Conservation (phyloP, 345 rosid species). For the Lepidium aucheri region DNA sequence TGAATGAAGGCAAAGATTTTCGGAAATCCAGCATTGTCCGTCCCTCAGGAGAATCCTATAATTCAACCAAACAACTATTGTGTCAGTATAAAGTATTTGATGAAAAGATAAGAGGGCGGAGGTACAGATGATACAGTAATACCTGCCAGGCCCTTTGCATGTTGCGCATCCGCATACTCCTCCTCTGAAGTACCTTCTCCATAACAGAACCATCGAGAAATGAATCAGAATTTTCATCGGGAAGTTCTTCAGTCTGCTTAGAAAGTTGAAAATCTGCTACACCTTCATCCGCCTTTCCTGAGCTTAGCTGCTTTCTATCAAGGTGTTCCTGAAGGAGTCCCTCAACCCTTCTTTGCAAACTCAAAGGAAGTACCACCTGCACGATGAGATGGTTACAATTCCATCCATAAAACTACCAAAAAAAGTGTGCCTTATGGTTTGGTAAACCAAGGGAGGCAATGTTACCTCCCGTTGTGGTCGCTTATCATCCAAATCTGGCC, state of each 20-base stretch:
- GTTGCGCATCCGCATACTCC: constrained; percentile 87
- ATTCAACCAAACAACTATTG: constrained; percentile 8
- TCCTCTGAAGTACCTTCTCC: constrained; percentile 92
- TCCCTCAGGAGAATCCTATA: constrained; percentile 93
- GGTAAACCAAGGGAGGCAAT: constrained; percentile 6
- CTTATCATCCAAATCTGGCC: constrained; percentile 97
- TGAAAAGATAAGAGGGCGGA: neutral
- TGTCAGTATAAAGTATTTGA: neutral
- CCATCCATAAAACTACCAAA: constrained; percentile 3
- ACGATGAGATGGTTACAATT: neutral
- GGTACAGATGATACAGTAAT: neutral
- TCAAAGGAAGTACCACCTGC: constrained; percentile 79
- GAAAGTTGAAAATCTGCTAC: constrained; percentile 30
- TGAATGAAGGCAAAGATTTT: constrained; percentile 77
- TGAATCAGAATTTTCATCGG: constrained; percentile 43
- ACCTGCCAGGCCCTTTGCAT: constrained; percentile 97
- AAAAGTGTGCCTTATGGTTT: neutral
- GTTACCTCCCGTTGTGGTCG: constrained; percentile 97
- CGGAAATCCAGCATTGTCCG: constrained; percentile 69
- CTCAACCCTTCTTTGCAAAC: constrained; percentile 94
- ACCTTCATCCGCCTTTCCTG: constrained; percentile 33
- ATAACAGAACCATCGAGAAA: constrained; percentile 78
- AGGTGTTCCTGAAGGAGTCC: constrained; percentile 89
- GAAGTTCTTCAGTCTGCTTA: constrained; percentile 39
- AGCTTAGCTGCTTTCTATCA: constrained; percentile 59